A percentile compares a stretch with the other conserved stretches of the same genome.
These are phyloP conservation scores for Flaveria bidentis DNA, from an alignment of 129 eudicot species.

Conservation along the genomic window DNA sequence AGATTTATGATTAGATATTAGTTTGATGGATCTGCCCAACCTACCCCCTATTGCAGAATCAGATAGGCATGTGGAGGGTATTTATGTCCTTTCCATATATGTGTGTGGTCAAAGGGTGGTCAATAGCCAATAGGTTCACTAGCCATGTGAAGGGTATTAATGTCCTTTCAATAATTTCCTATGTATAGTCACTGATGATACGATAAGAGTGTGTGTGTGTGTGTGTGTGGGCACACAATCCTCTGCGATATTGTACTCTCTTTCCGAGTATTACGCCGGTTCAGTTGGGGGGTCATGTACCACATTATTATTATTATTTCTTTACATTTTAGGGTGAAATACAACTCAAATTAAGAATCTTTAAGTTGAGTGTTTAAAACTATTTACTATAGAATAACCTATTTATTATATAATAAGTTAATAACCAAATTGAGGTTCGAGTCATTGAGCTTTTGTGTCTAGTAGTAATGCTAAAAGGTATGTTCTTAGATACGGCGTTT, in stretches of 20 bases:
- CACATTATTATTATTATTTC: too few species aligned
- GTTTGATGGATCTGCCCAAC: not conserved
- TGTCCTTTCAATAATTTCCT: conserved; percentile 21
- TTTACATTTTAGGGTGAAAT: not conserved
- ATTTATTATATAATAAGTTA: too few species aligned
- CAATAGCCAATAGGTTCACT: conserved; percentile 21
- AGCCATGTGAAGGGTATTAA: conserved; percentile 42
- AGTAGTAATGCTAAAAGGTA: too few species aligned
- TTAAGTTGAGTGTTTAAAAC: too few species aligned
- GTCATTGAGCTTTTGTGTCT: too few species aligned
- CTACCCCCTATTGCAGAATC: not conserved
- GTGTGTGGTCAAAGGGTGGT: conserved; percentile 37
- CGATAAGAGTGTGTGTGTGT: not conserved
- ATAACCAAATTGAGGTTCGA: too few species aligned
- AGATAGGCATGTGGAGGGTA: conserved; percentile 43
- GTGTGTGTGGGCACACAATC: conserved; percentile 24
- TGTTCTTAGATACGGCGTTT: too few species aligned
- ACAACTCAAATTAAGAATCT: too few species aligned
- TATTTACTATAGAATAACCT: too few species aligned
- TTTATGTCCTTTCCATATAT: conserved; percentile 35
- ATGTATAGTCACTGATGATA: conserved; percentile 28
- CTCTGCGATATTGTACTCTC: conserved; percentile 17
- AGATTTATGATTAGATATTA: conserved; percentile 30
- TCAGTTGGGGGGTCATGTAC: conserved; percentile 36
- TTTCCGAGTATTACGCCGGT: conserved; percentile 34